Percentiles rank a stretch among this genome's conserved stretches.
phyloP scores from a whole-genome alignment of 179 eudicot genomes.

The Vitellaria paradoxa region DNA sequence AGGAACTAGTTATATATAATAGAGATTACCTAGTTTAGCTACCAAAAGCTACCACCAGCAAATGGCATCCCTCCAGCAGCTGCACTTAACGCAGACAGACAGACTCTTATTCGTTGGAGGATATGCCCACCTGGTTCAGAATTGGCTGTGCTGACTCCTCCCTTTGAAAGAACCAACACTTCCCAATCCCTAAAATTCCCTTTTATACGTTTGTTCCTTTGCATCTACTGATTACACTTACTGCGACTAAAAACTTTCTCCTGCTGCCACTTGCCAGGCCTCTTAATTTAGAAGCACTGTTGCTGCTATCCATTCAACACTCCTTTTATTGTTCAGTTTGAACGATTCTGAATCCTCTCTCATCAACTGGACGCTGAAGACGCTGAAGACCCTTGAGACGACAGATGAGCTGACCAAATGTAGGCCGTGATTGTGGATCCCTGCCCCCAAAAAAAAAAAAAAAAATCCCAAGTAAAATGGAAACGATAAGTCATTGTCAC shows the following conservation, averaged over 20 bases:
- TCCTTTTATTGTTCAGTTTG: slow-evolving; percentile 20
- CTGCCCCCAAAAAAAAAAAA: slow-evolving; percentile 37
- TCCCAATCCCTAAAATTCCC: slow-evolving; percentile 42
- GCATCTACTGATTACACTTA: slow-evolving; percentile 32
- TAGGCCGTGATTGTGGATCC: slow-evolving; percentile 68
- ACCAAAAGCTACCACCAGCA: slow-evolving; percentile 19
- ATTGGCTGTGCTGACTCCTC: slow-evolving; percentile 63
- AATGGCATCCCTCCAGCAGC: slow-evolving; percentile 38
- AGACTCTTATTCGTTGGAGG: slow-evolving; percentile 30
- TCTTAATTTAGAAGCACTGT: no score
- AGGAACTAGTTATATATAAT: no score
- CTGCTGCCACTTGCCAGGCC: no score
- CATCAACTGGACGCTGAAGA: slow-evolving; percentile 50
- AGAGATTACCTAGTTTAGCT: slow-evolving; percentile 8
- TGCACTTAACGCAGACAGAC: slow-evolving; percentile 46
- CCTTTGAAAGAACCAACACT: slow-evolving; percentile 81
- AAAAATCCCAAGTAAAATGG: neutral
- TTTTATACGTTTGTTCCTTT: slow-evolving; percentile 21
- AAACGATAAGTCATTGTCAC: neutral
- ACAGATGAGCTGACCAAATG: slow-evolving; percentile 70
- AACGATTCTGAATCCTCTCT: slow-evolving; percentile 22
- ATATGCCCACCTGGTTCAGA: slow-evolving; percentile 34
- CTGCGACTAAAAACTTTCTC: slow-evolving; percentile 17
- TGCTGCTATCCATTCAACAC: slow-evolving; percentile 37
- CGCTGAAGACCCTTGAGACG: slow-evolving; percentile 68